A percentile compares a stretch with the other conserved stretches of the same genome.
These are phyloP conservation scores for Colletotrichum shisoi DNA, from an alignment of 2,329 filamentous ascomycete species.

Conservation along the genomic window DNA sequence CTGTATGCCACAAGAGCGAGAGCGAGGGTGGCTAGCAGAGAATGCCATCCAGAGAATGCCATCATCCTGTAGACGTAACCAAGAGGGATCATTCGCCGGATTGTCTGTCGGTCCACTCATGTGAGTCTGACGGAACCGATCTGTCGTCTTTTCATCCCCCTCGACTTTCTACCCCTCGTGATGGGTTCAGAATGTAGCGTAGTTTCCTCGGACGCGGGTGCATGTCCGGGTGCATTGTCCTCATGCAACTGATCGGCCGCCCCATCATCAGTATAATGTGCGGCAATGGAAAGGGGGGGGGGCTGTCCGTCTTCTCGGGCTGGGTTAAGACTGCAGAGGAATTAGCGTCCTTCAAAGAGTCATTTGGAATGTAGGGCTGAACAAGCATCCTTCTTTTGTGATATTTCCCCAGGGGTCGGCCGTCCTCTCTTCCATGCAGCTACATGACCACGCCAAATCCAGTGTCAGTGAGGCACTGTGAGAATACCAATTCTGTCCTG, in stretches of 20 bases:
- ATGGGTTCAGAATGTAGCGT: slow-evolving; percentile 2
- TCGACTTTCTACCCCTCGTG: background rate
- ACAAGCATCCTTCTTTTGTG: too few species aligned
- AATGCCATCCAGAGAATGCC: background rate
- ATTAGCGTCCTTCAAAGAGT: too few species aligned
- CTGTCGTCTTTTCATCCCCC: background rate
- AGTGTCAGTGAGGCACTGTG: background rate
- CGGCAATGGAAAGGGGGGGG: too few species aligned
- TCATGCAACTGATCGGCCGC: background rate
- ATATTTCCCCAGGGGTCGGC: background rate
- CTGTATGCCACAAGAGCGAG: background rate
- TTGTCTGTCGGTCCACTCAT: too few species aligned
- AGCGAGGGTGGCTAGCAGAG: background rate
- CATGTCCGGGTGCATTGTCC: background rate
- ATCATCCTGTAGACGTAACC: too few species aligned
- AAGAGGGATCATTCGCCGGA: too few species aligned
- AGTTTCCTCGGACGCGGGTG: background rate
- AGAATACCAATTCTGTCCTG: background rate
- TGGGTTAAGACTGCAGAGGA: background rate
- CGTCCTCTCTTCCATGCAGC: background rate
- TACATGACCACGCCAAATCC: background rate
- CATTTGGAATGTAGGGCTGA: background rate
- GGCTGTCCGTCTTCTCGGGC: background rate
- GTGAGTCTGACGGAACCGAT: too few species aligned
- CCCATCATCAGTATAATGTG: too few species aligned